A percentile compares a stretch with the other conserved stretches of the same genome.
Evolutionary conservation across 495 filamentous ascomycete species (phyloP).

Genomic region (Aspergillus campestris): DNA sequence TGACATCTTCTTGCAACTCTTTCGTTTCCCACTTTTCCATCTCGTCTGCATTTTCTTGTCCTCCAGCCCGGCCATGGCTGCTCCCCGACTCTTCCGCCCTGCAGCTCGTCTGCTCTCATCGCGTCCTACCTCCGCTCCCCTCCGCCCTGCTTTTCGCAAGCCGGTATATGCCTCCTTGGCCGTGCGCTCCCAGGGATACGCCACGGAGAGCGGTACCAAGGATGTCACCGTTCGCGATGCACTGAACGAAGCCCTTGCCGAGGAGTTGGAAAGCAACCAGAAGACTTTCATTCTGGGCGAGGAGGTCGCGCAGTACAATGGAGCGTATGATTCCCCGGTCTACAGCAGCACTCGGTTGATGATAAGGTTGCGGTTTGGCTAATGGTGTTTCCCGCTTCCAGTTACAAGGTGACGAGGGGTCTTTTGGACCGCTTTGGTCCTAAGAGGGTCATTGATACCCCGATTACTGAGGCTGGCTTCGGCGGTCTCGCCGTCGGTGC

Average conservation of each 20-base stretch:
- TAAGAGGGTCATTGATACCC: constrained; percentile 94
- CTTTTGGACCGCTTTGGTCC: constrained; percentile 94
- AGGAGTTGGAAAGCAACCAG: constrained; percentile 87
- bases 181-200: constrained; percentile 37
- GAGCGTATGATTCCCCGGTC: constrained; percentile 53
- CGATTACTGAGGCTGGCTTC: constrained; percentile 97
- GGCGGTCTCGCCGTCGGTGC: constrained; percentile 86
- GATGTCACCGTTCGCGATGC: constrained; percentile 96
- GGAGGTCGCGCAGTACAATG: constrained; percentile 99
- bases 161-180: constrained; percentile 39
- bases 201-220: constrained; percentile 57
- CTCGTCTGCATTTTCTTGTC: constrained; percentile 12
- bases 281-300: constrained; percentile 96
- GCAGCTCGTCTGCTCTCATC: constrained; percentile 67
- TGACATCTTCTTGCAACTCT: constrained; percentile 1
- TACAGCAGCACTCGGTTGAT: constrained; percentile 8
- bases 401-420: constrained; percentile 98
- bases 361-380: constrained; percentile 4
- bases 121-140: constrained; percentile 42
- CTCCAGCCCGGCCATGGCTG: constrained; percentile 42
- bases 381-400: constrained; percentile 16
- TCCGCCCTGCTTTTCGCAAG: constrained; percentile 45
- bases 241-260: constrained; percentile 92
- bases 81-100: constrained; percentile 73
- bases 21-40: constrained; percentile 8